Base-by-base conservation (phyloP, 106 monocot species). In the Triglochin maritima region DNA sequence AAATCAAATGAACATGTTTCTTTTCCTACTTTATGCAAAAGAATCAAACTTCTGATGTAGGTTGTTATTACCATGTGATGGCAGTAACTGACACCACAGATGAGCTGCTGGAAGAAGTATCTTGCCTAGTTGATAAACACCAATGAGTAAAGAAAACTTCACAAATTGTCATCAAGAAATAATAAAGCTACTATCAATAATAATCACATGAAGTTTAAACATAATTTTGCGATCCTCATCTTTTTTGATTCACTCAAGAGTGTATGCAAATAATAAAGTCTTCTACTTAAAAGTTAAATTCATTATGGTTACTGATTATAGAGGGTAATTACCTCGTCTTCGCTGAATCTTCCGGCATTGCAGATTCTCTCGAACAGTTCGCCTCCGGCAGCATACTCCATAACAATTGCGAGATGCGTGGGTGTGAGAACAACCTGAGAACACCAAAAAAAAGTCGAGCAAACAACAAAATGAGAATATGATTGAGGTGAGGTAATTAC, bases 291-390 rank as follows among this genome's bases (percentile, higher is more conserved):
- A 12, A 13, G 6, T 5, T 14, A 64, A 47, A 17, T 8, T 10
- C 46, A 13, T 29, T 29, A 29, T 29, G 29, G 29, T 29, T 29
- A 29, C 29, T 29, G 1, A 1, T 29, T 29, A 29, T 29, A 29
- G 29, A 29, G 29, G 29, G 1, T 29, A 29, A 29, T 29, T 29
- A 87, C 94, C 89, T 93, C 93, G 63, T 89, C 89, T 65, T 93
- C 93, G 60, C 83, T 83, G 70, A 93, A 93, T 62, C 93, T 75
- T 2, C 83, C 93, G 12, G 93, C 93, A 61, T 76, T 86, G 77
- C 85, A 88, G 78, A 93, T 93, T 56, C 88, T 69, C 76, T 93
- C 93, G 72, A 93, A 93, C 49, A 93, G 88, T 78, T 93, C 93
- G 8, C 93, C 93, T 48, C 93, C 93, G 42, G 86, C 93, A 5